Evolutionary conservation across 2,329 filamentous ascomycete genomes (phyloP).

Genomic region (Xylariaceae sp.): DNA sequence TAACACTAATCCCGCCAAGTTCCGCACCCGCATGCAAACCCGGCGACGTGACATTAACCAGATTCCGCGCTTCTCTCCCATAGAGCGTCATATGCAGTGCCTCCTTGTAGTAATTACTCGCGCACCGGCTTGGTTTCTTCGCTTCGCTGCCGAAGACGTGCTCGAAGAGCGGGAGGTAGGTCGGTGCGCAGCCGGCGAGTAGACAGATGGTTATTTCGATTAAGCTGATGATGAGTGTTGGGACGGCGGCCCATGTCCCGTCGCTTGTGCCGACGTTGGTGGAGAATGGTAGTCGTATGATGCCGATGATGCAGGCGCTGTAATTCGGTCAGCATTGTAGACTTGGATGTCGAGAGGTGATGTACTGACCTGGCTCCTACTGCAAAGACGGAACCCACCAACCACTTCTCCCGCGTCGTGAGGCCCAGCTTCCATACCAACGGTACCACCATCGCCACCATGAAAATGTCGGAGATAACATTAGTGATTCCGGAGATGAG

Average conservation of each 20-base stretch:
- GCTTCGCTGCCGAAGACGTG: not conserved
- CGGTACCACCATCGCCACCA: conserved; percentile 8
- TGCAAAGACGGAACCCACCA: conserved; percentile 2
- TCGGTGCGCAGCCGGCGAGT: conserved; percentile 15
- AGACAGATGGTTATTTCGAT: conserved; percentile 13
- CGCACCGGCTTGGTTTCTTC: not conserved
- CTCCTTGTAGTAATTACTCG: conserved; percentile 2
- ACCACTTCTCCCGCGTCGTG: conserved; percentile 9
- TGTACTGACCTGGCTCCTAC: conserved; percentile 11
- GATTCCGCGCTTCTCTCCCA: conserved; percentile 1
- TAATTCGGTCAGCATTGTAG: not conserved
- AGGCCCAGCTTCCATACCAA: conserved; percentile 3
- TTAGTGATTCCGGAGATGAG: conserved; percentile 11
- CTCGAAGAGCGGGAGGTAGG: conserved; percentile 11
- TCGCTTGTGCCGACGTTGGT: conserved; percentile 8
- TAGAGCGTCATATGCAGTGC: conserved; percentile 11
- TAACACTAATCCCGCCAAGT: conserved; percentile 13
- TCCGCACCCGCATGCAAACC: conserved; percentile 6
- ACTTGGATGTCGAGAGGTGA: not conserved
- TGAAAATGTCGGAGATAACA: conserved; percentile 3
- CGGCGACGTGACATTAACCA: conserved; percentile 14
- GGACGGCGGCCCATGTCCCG: conserved; percentile 10
- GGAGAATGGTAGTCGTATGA: conserved; percentile 14
- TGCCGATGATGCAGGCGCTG: conserved; percentile 12
- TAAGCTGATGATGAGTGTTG: conserved; percentile 8